Evolutionary conservation across 139 green algal genomes (phyloP).

Genomic region (Dunaliella primolecta): DNA sequence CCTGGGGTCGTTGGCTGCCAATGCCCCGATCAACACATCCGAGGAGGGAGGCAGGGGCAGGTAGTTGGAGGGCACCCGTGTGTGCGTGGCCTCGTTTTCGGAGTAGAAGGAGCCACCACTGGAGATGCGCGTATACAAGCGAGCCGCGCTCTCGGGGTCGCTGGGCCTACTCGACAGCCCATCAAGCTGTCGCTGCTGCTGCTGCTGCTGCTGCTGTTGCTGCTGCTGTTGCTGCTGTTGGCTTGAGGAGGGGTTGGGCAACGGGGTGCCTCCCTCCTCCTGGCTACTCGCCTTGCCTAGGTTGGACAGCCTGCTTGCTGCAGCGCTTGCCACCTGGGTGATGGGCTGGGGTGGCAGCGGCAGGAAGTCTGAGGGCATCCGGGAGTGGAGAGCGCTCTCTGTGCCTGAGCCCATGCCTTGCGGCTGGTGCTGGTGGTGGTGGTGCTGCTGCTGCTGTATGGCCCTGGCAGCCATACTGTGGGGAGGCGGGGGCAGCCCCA

Average conservation of each 20-base stretch:
- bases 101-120: conserved; percentile 52
- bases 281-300: too few relatives aligned
- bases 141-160: not conserved
- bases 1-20: not conserved
- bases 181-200: not conserved
- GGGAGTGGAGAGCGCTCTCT: not conserved
- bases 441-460: too few relatives aligned
- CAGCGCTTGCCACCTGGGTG: too few relatives aligned
- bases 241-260: not conserved
- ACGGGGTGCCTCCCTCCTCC: not conserved
- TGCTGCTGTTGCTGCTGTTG: not conserved
- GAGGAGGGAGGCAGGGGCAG: conserved; percentile 57
- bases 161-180: not conserved
- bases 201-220: conserved; percentile 4
- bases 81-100: conserved; percentile 49
- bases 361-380: not conserved
- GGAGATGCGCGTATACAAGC: not conserved
- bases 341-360: not conserved
- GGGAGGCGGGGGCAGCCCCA: too few relatives aligned
- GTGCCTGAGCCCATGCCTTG: not conserved
- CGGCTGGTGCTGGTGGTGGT: not conserved
- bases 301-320: too few relatives aligned
- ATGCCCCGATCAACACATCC: conserved; percentile 42
- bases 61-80: conserved; percentile 44
- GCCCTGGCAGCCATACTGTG: not conserved